Percentiles rank a stretch among this genome's conserved stretches.
Conservation (phyloP, 2,329 filamentous ascomycete species). For the Xylariaceae sp. region DNA sequence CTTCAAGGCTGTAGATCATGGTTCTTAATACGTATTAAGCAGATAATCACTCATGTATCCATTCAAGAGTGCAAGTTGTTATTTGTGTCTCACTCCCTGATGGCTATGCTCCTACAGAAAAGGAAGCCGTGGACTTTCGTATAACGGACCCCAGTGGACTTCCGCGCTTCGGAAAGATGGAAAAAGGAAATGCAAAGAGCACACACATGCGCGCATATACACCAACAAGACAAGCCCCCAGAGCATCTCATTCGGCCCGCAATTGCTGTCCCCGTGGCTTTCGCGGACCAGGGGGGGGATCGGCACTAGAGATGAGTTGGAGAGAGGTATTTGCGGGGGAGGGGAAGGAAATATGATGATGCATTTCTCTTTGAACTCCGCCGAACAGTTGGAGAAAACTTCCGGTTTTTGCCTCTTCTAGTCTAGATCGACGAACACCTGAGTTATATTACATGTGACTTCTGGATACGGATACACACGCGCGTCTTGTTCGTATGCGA, state of each 20-base stretch:
- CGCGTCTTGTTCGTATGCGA: not conserved
- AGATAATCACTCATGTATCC: too few species aligned
- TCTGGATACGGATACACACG: too few species aligned
- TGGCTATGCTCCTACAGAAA: too few species aligned
- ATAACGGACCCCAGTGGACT: too few species aligned
- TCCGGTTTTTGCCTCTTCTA: not conserved
- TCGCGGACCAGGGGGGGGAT: not conserved
- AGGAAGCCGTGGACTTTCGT: too few species aligned
- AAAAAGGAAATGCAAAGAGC: not conserved
- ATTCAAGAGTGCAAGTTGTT: too few species aligned
- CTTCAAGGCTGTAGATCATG: too few species aligned
- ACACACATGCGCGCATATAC: not conserved
- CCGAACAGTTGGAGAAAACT: not conserved
- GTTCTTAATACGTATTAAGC: too few species aligned
- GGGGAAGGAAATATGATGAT: not conserved
- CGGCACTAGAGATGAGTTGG: not conserved
- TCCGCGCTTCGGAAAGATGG: too few species aligned
- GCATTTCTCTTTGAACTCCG: not conserved
- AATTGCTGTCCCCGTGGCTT: not conserved
- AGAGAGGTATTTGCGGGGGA: not conserved
- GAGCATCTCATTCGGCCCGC: not conserved
- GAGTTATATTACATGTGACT: too few species aligned
- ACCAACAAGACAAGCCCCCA: not conserved
- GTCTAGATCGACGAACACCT: not conserved
- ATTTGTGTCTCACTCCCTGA: too few species aligned